These are phyloP conservation scores for Exophiala oligosperma DNA, from an alignment of 2,329 filamentous ascomycete species.

Conservation along the genomic window DNA sequence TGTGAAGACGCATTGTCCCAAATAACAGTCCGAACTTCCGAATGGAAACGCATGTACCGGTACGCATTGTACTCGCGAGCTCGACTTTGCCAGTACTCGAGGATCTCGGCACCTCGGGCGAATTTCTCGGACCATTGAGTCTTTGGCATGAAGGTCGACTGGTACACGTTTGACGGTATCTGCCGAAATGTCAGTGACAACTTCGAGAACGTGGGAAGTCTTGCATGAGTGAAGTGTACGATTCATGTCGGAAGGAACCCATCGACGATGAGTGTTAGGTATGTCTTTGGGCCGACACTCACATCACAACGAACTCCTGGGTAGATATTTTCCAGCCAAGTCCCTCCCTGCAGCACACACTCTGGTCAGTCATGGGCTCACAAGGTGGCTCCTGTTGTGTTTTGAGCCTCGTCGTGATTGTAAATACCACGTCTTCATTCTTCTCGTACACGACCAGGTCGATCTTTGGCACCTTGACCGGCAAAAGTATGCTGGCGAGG, in stretches of 20 bases:
- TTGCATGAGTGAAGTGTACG: too few relatives aligned
- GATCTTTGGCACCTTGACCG: slow-evolving; percentile 38
- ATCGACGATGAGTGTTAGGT: too few relatives aligned
- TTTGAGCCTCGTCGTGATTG: too few relatives aligned
- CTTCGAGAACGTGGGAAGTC: too few relatives aligned
- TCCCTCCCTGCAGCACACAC: slow-evolving; percentile 32
- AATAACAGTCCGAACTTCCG: slow-evolving; percentile 50
- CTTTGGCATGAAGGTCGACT: slow-evolving; percentile 28
- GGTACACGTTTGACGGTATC: slow-evolving; percentile 28
- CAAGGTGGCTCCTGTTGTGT: not conserved
- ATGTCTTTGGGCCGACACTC: too few relatives aligned
- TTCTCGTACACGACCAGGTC: slow-evolving; percentile 23
- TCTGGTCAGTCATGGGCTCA: not conserved
- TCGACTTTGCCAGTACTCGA: slow-evolving; percentile 24
- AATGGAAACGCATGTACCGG: slow-evolving; percentile 60
- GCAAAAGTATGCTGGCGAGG: slow-evolving; percentile 39
- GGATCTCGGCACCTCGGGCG: slow-evolving; percentile 26
- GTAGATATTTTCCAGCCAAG: slow-evolving; percentile 37
- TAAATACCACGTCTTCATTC: slow-evolving; percentile 23
- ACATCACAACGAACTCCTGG: slow-evolving; percentile 30
- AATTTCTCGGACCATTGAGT: slow-evolving; percentile 29
- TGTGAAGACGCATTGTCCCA: slow-evolving; percentile 50
- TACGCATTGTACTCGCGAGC: slow-evolving; percentile 43
- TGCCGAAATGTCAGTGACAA: too few relatives aligned
- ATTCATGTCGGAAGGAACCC: too few relatives aligned